phyloP scores from a whole-genome alignment of 2,329 filamentous ascomycete genomes.

The Thielaviopsis populi region DNA sequence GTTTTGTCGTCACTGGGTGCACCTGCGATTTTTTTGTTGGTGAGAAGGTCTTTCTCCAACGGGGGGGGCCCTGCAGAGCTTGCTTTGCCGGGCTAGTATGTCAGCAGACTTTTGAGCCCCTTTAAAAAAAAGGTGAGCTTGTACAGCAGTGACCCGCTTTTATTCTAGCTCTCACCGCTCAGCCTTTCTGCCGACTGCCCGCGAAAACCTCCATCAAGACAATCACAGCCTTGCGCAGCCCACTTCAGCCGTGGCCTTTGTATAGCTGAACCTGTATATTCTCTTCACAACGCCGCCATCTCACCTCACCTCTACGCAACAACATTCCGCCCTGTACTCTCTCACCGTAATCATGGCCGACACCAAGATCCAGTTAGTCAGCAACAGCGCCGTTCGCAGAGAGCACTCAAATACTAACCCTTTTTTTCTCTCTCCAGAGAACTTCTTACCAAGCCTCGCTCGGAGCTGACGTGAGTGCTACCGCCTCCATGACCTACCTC shows the following conservation, averaged over 20 bases:
- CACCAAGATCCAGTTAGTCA: slow-evolving; percentile 52
- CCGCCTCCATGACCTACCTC: background rate
- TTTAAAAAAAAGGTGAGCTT: background rate
- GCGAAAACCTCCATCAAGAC: slow-evolving; percentile 15
- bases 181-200: slow-evolving; percentile 9
- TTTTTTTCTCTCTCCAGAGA: slow-evolving; percentile 42
- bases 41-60: slow-evolving; percentile 3
- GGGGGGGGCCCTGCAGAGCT: slow-evolving; percentile 1
- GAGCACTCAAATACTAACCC: background rate
- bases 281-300: background rate
- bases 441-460: slow-evolving; percentile 74
- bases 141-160: background rate
- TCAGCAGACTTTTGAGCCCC: background rate
- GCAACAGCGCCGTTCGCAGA: background rate
- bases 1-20: background rate
- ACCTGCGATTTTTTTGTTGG: background rate
- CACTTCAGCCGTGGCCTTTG: slow-evolving; percentile 8
- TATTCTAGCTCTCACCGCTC: slow-evolving; percentile 11
- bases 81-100: background rate
- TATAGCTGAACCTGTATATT: background rate
- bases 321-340: slow-evolving; percentile 14
- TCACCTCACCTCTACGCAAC: background rate
- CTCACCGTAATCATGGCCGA: slow-evolving; percentile 38
- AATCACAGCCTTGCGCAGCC: slow-evolving; percentile 15
- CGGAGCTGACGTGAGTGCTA: slow-evolving; percentile 69